Evolutionary conservation across 108 stramenopile genomes (phyloP).

Genomic region (Nitzschia sp.): DNA sequence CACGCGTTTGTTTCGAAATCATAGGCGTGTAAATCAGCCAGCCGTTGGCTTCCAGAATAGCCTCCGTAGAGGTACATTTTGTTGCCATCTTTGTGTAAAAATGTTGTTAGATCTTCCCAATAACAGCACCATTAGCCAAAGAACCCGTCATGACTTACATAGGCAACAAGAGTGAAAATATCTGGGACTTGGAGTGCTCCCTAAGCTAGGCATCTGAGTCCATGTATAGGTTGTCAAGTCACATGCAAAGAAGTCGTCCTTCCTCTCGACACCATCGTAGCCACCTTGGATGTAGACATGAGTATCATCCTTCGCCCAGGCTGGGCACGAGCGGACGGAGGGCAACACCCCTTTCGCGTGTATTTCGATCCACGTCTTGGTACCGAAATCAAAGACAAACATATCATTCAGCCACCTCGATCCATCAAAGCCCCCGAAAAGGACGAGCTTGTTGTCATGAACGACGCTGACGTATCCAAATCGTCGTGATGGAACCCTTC

Average conservation of each 20-base stretch:
- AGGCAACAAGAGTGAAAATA: constrained; percentile 95
- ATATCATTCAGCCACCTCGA: constrained; percentile 85
- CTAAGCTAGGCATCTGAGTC: constrained; percentile 84
- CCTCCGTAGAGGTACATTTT: constrained; percentile 91
- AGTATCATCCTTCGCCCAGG: constrained; percentile 85
- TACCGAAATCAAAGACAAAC: constrained; percentile 79
- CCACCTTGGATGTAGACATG: constrained; percentile 93
- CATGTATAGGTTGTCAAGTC: constrained; percentile 85
- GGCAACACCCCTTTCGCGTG: constrained; percentile 57
- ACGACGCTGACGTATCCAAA: constrained; percentile 93
- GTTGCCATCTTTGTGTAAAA: constrained; percentile 51
- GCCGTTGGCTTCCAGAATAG: constrained; percentile 83
- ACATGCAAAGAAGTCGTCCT: constrained; percentile 90
- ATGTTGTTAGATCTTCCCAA: too few species aligned
- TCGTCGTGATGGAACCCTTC: constrained; percentile 67
- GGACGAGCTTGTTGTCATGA: constrained; percentile 83
- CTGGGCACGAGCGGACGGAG: constrained; percentile 82
- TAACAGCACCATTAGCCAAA: too few species aligned
- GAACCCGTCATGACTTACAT: constrained; percentile 18
- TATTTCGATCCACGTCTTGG: constrained; percentile 73
- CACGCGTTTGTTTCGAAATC: constrained; percentile 80
- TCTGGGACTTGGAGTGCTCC: constrained; percentile 84
- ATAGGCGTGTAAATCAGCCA: constrained; percentile 87
- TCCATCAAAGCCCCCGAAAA: constrained; percentile 94
- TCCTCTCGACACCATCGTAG: constrained; percentile 91